phyloP scores from a whole-genome alignment of 163 green algal species.

The Coccomyxa subellipsoidea region DNA sequence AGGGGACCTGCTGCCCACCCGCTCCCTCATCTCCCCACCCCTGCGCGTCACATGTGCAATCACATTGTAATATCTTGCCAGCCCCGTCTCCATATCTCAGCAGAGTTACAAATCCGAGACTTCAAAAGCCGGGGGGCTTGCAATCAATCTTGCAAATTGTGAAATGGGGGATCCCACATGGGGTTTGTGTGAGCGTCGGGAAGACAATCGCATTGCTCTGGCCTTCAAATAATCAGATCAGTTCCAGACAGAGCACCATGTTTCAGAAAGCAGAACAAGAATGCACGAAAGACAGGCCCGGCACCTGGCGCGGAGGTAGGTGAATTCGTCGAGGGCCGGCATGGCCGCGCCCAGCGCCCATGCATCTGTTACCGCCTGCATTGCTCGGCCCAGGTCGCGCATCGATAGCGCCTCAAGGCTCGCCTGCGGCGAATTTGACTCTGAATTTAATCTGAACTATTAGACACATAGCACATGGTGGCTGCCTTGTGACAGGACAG shows the following conservation, averaged over 20 bases:
- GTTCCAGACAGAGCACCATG: too few relatives aligned
- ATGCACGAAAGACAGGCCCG: too few relatives aligned
- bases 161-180: too few relatives aligned
- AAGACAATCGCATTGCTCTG: too few relatives aligned
- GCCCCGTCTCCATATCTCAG: background rate
- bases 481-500: background rate
- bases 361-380: constrained; percentile 40
- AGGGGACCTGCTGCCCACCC: background rate
- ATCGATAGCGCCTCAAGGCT: background rate
- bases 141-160: too few relatives aligned
- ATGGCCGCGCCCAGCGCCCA: constrained; percentile 25
- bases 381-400: constrained; percentile 13
- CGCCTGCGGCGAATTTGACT: background rate
- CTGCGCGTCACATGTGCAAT: background rate
- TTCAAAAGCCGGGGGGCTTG: too few relatives aligned
- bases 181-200: too few relatives aligned
- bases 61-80: background rate
- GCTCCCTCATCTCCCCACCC: background rate
- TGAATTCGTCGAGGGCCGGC: constrained; percentile 35
- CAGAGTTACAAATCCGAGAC: too few relatives aligned
- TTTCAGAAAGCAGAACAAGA: too few relatives aligned
- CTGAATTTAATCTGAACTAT: too few relatives aligned
- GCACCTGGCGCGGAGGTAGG: constrained; percentile 20
- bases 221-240: too few relatives aligned
- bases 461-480: too few relatives aligned